Percentiles rank a stretch among this genome's conserved stretches.
Conservation (phyloP, 495 filamentous ascomycete genomes). For the Jackrogersella multiformis region DNA sequence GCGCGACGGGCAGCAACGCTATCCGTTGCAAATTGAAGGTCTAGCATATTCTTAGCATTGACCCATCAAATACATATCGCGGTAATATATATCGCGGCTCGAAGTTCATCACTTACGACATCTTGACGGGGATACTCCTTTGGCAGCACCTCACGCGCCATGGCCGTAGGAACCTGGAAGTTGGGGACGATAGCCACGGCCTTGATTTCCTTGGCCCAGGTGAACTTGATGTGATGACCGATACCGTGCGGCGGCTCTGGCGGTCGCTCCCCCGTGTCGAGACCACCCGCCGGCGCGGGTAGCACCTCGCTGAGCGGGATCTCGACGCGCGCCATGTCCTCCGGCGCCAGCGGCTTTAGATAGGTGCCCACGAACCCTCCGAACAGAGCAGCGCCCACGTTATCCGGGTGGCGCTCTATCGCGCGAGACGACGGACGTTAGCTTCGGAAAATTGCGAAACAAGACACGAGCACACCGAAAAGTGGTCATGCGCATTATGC, state of each 20-base stretch:
- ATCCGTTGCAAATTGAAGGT: conserved; percentile 95
- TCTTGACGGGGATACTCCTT: conserved; percentile 77
- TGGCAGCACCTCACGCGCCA: conserved; percentile 84
- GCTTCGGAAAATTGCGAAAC: background rate
- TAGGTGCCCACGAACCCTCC: conserved; percentile 98
- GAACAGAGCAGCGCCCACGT: conserved; percentile 92
- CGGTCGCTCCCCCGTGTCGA: conserved; percentile 83
- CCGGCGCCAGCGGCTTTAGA: conserved; percentile 85
- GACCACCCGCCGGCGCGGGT: conserved; percentile 82
- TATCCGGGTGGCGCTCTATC: conserved; percentile 91
- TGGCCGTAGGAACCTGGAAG: conserved; percentile 90
- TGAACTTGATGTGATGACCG: conserved; percentile 91
- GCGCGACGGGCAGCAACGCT: conserved; percentile 82
- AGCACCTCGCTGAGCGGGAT: conserved; percentile 96
- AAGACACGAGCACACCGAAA: background rate
- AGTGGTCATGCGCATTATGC: background rate
- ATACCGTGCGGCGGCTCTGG: conserved; percentile 90
- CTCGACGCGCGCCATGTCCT: conserved; percentile 84
- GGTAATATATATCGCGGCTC: too few species aligned
- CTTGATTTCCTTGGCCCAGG: conserved; percentile 92
- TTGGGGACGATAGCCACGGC: conserved; percentile 93
- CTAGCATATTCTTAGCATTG: conserved; percentile 48
- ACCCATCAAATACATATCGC: background rate
- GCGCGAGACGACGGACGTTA: conserved; percentile 22
- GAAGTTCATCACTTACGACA: conserved; percentile 64